Base-by-base conservation (phyloP, 2,329 filamentous ascomycete species). In the Xylogone sp. region DNA sequence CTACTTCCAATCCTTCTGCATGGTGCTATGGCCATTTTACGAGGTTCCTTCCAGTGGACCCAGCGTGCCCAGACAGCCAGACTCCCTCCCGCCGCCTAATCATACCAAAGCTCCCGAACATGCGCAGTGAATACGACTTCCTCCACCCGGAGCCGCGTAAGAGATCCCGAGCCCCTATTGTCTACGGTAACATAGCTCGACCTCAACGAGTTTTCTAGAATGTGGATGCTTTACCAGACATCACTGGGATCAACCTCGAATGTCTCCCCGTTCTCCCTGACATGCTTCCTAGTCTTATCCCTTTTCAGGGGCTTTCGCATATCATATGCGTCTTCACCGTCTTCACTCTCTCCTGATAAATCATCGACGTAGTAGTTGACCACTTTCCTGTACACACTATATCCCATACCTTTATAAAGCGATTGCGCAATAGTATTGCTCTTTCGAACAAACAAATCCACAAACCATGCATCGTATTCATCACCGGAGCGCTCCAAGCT, bases 301-400 rank as follows among this genome's bases (percentile, higher is more conserved):
- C 92, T 81, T 70, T 82, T 88, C 73, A 93, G 83, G 34, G 90
- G 83, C 69, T 97, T 97, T 58, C 94, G 83, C 94, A 99, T 99
- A 72, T 99, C 94, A 68, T 90, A 94, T 18, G 93, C 94, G 74
- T 97, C 93, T 70, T 96, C 91, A 47, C 83, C 81, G 72, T 97
- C 91, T 69, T 93, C 90, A 51, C 81, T 80, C 54, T 79, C 75
- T 9, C 77, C 81, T 3, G 83, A 81, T 49, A 85, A 81, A 66
- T 95, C 88, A 66, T 97, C 92, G 56, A 88, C 90, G 65, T 99
- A 99, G 70, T 99, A 99, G 62, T 88, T 87, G 61, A 90, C 84
- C 43, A 99, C 93, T 9, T 90, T 82, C 44, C 94, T 80, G 71
- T 88, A 99, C 45, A 97, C 87, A 53, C 84, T 91, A 68, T 99